These are phyloP conservation scores for Suhomyces bolitotheri DNA, from an alignment of 1,139 yeast species.

Conservation along the genomic window DNA sequence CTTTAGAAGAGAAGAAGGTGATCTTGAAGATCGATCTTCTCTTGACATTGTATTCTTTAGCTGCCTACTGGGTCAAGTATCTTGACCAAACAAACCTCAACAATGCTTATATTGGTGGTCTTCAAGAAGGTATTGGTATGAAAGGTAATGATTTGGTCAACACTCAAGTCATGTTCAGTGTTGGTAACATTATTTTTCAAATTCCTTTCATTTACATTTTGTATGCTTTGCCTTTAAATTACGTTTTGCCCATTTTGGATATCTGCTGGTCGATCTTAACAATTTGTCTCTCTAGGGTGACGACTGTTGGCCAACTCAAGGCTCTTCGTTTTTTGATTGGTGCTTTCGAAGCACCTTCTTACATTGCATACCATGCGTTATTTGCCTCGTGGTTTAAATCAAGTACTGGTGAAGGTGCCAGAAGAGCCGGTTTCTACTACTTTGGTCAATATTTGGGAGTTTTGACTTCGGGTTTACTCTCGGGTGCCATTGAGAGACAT, in stretches of 20 bases:
- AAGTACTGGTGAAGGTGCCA: constrained; percentile 53
- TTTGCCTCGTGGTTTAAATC: constrained; percentile 62
- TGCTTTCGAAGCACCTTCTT: constrained; percentile 61
- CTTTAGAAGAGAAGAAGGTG: constrained; percentile 55
- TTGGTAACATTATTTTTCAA: constrained; percentile 62
- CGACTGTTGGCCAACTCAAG: constrained; percentile 48
- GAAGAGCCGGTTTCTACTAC: constrained; percentile 63
- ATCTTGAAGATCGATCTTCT: constrained; percentile 62
- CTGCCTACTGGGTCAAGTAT: constrained; percentile 72
- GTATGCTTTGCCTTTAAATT: constrained; percentile 53
- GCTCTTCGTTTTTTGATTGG: constrained; percentile 64
- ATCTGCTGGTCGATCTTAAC: constrained; percentile 69
- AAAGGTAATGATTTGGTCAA: constrained; percentile 65
- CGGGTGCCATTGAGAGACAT: constrained; percentile 55
- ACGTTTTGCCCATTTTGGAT: constrained; percentile 58
- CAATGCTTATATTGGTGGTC: constrained; percentile 70
- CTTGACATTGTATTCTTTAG: constrained; percentile 57
- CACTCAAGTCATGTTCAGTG: constrained; percentile 57
- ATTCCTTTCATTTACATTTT: constrained; percentile 48
- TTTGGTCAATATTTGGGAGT: constrained; percentile 62
- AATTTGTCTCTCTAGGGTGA: constrained; percentile 50
- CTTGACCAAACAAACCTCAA: constrained; percentile 61
- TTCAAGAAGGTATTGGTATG: constrained; percentile 60
- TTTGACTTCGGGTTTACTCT: constrained; percentile 62
- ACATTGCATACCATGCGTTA: constrained; percentile 59